Evolutionary conservation across 2,329 filamentous ascomycete genomes (phyloP), one percentile per base, ranked within the genome.

Genomic region (Gnomoniopsis sp.): DNA sequence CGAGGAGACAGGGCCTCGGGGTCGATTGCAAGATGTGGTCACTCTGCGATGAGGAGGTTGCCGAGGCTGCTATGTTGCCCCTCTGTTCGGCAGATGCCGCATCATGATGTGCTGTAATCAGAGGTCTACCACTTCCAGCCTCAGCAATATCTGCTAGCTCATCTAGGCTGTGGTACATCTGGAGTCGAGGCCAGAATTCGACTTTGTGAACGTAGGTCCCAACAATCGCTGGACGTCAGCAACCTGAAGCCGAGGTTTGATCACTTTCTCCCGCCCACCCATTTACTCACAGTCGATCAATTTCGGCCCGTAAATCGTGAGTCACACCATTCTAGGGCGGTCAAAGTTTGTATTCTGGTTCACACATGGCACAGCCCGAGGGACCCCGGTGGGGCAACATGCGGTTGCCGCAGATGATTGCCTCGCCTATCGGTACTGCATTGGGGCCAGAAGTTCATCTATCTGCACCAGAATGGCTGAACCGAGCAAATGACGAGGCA

Each of bases 1-100:
- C 8, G 26, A 30, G 4, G 26, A 30, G 26, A 30, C 4, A 30
- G 26, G 4, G 26, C 26, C 26, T 30, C 26, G 8, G 26, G 26
- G 8, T 8, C 8, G 26, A 30, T 8, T 30, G 26, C 26, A 8
- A 30, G 4, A 30, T 30, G 26, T 30, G 26, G 26, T 30, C 8
- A 30, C 26, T 30, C 8, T 30, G 26, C 26, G 8, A 30, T 4
- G 26, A 30, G 26, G 26, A 30, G 26, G 4, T 30, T 30, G 26
- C 26, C 4, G 26, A 30, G 4, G 26, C 33, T 41, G 19, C n/a
- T 4, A 36, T 52, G 47, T 54, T 22, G 55, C 59, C 50, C 49
- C 57, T 58, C 59, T 61, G 41, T 48, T 55, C 55, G 59, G 55
- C 58, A 52, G 55, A 55, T 61, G 49, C 55, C 10, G 19, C 15